Evolutionary conservation across 768 basidiomycete species (phyloP).

Genomic region (Trametes punicea): DNA sequence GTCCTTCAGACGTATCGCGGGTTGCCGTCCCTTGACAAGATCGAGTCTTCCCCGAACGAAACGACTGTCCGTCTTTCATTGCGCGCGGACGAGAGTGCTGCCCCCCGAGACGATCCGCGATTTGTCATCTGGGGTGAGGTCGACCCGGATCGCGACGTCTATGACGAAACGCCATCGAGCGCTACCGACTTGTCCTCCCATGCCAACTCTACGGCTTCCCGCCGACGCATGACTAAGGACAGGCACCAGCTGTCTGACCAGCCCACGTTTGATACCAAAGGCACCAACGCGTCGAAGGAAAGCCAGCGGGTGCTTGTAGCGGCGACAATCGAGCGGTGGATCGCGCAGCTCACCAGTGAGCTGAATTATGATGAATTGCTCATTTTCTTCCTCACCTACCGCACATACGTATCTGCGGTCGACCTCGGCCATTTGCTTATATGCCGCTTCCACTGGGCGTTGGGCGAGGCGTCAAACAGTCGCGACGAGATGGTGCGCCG

Average conservation of each 20-base stretch:
- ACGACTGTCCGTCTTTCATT: conserved; percentile 71
- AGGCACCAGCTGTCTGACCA: conserved; percentile 20
- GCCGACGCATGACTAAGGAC: conserved; percentile 26
- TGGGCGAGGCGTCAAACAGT: conserved; percentile 45
- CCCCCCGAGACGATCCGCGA: conserved; percentile 82
- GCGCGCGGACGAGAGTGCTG: conserved; percentile 59
- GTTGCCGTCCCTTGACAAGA: conserved; percentile 66
- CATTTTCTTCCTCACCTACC: conserved; percentile 90
- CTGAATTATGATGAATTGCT: conserved; percentile 84
- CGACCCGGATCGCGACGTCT: conserved; percentile 25
- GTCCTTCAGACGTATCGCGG: conserved; percentile 79
- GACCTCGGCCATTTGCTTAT: conserved; percentile 82
- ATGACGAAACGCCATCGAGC: conserved; percentile 12
- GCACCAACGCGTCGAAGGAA: conserved; percentile 22
- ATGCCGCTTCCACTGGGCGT: conserved; percentile 86
- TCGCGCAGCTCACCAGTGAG: conserved; percentile 85
- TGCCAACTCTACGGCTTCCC: conserved; percentile 19
- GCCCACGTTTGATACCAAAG: neutral
- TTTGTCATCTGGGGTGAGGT: conserved; percentile 89
- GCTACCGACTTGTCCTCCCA: conserved; percentile 12
- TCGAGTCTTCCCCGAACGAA: conserved; percentile 52
- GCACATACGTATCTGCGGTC: conserved; percentile 74
- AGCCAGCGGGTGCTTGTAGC: conserved; percentile 65
- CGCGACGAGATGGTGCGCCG: conserved; percentile 70
- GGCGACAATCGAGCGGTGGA: conserved; percentile 91